phyloP scores from a whole-genome alignment of 306 rosid genomes.

The Malus asiatica region DNA sequence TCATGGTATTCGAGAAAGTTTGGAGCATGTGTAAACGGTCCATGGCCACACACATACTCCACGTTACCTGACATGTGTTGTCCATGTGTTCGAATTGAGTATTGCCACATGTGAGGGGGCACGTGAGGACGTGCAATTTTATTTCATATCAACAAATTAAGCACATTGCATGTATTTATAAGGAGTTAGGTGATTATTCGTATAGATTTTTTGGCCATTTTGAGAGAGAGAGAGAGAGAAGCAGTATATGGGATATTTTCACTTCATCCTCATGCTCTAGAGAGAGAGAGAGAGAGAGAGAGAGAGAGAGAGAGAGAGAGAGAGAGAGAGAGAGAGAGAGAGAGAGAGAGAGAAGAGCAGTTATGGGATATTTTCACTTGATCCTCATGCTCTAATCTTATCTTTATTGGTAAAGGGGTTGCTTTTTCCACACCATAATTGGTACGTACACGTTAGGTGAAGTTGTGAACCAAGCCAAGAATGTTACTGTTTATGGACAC shows the following conservation, averaged over 20 bases:
- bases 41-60: too few species aligned
- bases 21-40: not conserved
- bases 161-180: not conserved
- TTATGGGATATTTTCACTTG: not conserved
- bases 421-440: not conserved
- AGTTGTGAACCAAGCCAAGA: conserved; percentile 3
- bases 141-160: not conserved
- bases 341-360: not conserved
- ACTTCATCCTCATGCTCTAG: not conserved
- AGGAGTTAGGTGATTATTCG: not conserved
- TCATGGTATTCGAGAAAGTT: not conserved
- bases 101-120: not conserved
- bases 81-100: not conserved
- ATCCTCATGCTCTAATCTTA: conserved; percentile 1
- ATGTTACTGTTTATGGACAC: conserved; percentile 1
- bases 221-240: not conserved
- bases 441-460: conserved; percentile 15
- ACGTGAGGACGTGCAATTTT: not conserved
- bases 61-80: not conserved
- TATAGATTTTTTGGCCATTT: too few species aligned
- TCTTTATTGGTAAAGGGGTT: conserved; percentile 12
- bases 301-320: too few species aligned
- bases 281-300: too few species aligned
- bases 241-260: not conserved
- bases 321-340: too few species aligned